Evolutionary conservation across 768 basidiomycete genomes (phyloP).

Genomic region (Megacollybia marginata): DNA sequence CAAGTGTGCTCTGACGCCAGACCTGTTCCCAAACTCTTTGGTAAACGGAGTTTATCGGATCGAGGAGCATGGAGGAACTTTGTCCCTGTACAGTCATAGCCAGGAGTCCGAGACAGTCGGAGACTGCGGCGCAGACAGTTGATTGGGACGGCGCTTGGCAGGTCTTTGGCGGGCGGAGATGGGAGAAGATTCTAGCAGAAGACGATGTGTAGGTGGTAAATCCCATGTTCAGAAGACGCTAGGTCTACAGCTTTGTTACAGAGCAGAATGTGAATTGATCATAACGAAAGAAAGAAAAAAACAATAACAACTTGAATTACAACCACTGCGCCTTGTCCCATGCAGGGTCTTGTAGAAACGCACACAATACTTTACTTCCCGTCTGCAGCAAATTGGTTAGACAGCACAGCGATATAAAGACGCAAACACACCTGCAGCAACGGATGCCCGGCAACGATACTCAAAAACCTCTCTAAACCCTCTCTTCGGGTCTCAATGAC

Average conservation of each 20-base stretch:
- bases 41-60: too few species aligned
- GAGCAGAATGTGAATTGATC: not conserved
- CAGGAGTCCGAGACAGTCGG: too few species aligned
- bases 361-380: constrained; percentile 93
- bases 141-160: too few species aligned
- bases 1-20: too few species aligned
- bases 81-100: too few species aligned
- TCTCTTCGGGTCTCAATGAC: constrained; percentile 90
- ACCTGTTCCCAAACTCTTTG: too few species aligned
- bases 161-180: too few species aligned
- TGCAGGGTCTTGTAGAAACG: constrained; percentile 89
- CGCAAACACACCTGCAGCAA: constrained; percentile 70
- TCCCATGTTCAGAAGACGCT: too few species aligned
- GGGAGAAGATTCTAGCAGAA: too few species aligned
- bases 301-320: constrained; percentile 17
- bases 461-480: constrained; percentile 90
- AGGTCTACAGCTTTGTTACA: not conserved
- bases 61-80: too few species aligned
- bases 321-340: constrained; percentile 84
- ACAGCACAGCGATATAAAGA: constrained; percentile 1
- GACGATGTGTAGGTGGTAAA: too few species aligned
- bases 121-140: too few species aligned
- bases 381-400: constrained; percentile 45
- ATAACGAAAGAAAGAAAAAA: not conserved
- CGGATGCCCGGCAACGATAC: constrained; percentile 95